Evolutionary conservation across 371 early-diverging fungal genomes (phyloP).

Genomic region (Rhizopus sp.): DNA sequence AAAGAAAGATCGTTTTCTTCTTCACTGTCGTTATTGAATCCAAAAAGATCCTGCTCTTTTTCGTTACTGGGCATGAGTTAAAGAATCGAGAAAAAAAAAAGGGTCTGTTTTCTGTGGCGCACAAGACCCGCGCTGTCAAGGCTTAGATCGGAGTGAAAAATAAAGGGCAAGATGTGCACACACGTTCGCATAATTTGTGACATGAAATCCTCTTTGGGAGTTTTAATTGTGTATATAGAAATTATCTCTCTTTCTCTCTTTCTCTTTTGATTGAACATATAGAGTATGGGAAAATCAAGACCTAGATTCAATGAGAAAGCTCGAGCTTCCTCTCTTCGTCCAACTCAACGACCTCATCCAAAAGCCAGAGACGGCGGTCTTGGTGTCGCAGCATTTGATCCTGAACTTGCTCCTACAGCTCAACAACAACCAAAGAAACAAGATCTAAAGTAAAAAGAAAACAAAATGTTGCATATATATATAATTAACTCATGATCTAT

Average conservation of each 20-base stretch:
- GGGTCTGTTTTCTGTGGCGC: slow-evolving; percentile 10
- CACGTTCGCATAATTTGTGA: slow-evolving; percentile 1
- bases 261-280: slow-evolving; percentile 2
- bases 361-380: slow-evolving; percentile 56
- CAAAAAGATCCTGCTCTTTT: slow-evolving; percentile 38
- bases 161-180: not conserved
- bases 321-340: slow-evolving; percentile 47
- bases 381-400: slow-evolving; percentile 13
- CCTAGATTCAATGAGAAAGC: slow-evolving; percentile 64
- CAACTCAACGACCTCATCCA: slow-evolving; percentile 50
- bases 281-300: slow-evolving; percentile 66
- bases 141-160: slow-evolving; percentile 6
- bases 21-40: slow-evolving; percentile 33
- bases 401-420: slow-evolving; percentile 1
- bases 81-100: slow-evolving; percentile 6
- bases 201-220: not conserved
- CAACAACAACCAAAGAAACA: slow-evolving; percentile 5
- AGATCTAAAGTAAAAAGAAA: slow-evolving; percentile 10
- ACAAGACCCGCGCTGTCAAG: not conserved
- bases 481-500: not conserved
- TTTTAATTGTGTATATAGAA: not conserved
- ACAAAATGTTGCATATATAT: not conserved
- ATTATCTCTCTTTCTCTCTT: not conserved
- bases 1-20: slow-evolving; percentile 18
- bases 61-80: slow-evolving; percentile 22